Evolutionary conservation across 148 eudicot species (phyloP).

Genomic region (Fagopyrum esculentum): DNA sequence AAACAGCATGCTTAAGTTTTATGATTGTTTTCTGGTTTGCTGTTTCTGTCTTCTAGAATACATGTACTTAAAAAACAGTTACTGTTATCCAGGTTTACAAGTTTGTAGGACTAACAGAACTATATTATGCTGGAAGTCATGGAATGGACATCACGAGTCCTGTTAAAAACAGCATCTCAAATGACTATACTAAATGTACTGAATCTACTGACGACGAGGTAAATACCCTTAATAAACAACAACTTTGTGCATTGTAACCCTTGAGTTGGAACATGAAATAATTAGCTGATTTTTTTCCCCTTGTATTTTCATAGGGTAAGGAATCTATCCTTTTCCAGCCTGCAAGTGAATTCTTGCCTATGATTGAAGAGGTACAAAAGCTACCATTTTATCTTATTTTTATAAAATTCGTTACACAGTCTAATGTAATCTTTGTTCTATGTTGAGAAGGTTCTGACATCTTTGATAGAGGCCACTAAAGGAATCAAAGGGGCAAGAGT

Average conservation of each 20-base stretch:
- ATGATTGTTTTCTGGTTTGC: too few species aligned
- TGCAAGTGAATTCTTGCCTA: slow-evolving; percentile 78
- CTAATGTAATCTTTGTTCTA: not conserved
- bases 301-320: slow-evolving; percentile 47
- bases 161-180: slow-evolving; percentile 32
- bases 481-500: slow-evolving; percentile 72
- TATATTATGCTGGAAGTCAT: slow-evolving; percentile 95
- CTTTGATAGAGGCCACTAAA: slow-evolving; percentile 64
- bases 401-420: not conserved
- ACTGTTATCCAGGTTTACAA: slow-evolving; percentile 62
- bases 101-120: slow-evolving; percentile 84
- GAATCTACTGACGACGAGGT: slow-evolving; percentile 75
- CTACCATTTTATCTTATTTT: not conserved
- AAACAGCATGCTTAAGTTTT: not conserved
- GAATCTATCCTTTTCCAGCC: slow-evolving; percentile 89
- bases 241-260: not conserved
- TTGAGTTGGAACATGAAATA: not conserved
- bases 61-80: not conserved
- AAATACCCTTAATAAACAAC: not conserved
- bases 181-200: slow-evolving; percentile 53
- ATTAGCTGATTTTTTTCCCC: too few species aligned
- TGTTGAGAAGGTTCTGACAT: slow-evolving; percentile 51
- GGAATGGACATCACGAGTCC: slow-evolving; percentile 98
- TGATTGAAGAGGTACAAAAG: slow-evolving; percentile 72
- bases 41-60: too few species aligned